phyloP scores from a whole-genome alignment of 2,329 filamentous ascomycete genomes.

The Aspergillus spinulosporus region DNA sequence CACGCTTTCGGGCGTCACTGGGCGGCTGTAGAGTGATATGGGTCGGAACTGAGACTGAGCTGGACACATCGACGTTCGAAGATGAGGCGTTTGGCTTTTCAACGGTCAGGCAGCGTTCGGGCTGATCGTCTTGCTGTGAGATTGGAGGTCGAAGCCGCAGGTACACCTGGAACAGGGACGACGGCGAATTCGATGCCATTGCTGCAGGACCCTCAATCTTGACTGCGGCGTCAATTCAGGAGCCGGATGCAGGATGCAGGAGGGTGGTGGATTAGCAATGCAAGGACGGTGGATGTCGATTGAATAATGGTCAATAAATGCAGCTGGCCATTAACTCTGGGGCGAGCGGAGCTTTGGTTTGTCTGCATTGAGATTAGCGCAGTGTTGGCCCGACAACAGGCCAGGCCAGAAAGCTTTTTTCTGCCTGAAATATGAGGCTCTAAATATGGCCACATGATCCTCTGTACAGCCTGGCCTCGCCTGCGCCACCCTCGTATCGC shows the following conservation, averaged over 20 bases:
- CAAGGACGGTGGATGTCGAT: constrained; percentile 9
- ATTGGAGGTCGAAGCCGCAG: constrained; percentile 73
- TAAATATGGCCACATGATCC: no score
- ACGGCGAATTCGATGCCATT: constrained; percentile 51
- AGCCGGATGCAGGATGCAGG: constrained; percentile 1
- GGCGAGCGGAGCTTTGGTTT: constrained; percentile 8
- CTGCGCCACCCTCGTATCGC: no score
- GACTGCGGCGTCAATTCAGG: not conserved
- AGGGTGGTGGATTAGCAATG: constrained; percentile 8
- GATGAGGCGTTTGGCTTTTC: constrained; percentile 53
- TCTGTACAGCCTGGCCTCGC: no score
- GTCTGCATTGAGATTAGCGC: constrained; percentile 15
- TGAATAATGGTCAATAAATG: constrained; percentile 11
- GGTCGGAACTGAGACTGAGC: constrained; percentile 49
- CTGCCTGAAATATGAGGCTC: constrained; percentile 16
- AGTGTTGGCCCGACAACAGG: constrained; percentile 23
- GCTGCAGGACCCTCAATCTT: constrained; percentile 13
- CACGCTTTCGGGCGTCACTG: constrained; percentile 77
- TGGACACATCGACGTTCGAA: constrained; percentile 32
- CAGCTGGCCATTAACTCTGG: constrained; percentile 9
- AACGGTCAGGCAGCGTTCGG: constrained; percentile 74
- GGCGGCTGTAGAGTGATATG: constrained; percentile 79
- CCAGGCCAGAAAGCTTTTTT: not conserved
- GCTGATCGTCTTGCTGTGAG: constrained; percentile 41
- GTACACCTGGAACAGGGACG: constrained; percentile 84